Evolutionary conservation across 108 stramenopile genomes (phyloP).

Genomic region (Pseudonitzschia delicatissima): DNA sequence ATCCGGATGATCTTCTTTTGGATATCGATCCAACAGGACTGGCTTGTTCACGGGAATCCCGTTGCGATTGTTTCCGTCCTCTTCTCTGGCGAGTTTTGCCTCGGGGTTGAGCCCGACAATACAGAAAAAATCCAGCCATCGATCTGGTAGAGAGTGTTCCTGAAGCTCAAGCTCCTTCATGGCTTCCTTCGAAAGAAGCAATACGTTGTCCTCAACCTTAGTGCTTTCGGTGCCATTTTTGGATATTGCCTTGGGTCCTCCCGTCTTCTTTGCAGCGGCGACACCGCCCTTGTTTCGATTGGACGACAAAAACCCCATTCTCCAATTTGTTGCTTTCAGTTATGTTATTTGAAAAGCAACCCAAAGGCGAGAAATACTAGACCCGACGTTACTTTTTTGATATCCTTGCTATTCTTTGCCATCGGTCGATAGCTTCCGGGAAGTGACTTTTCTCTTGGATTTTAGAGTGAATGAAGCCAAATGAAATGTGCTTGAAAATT

Average conservation of each 20-base stretch:
- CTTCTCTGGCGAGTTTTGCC: background rate
- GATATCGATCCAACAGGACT: conserved; percentile 67
- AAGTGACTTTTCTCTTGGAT: too few relatives aligned
- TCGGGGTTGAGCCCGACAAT: conserved; percentile 36
- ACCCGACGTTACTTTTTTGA: background rate
- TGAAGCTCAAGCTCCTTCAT: background rate
- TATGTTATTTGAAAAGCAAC: too few relatives aligned
- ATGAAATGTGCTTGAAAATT: too few relatives aligned
- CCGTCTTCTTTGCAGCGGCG: background rate
- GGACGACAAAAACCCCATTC: background rate
- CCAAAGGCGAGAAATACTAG: too few relatives aligned
- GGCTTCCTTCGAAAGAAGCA: background rate
- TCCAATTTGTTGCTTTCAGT: background rate
- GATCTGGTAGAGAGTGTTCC: conserved; percentile 21
- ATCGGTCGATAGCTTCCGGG: background rate
- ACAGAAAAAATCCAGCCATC: conserved; percentile 67
- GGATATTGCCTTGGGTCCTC: background rate
- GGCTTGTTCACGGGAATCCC: conserved; percentile 40
- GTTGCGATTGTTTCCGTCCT: background rate
- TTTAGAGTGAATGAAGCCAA: too few relatives aligned
- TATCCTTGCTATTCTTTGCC: background rate
- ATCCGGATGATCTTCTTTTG: conserved; percentile 38
- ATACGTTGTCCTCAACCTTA: background rate
- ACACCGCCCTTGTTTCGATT: background rate
- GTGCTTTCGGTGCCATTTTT: background rate